Conservation (phyloP, 2,329 filamentous ascomycete species). For the Penicillium sp. region DNA sequence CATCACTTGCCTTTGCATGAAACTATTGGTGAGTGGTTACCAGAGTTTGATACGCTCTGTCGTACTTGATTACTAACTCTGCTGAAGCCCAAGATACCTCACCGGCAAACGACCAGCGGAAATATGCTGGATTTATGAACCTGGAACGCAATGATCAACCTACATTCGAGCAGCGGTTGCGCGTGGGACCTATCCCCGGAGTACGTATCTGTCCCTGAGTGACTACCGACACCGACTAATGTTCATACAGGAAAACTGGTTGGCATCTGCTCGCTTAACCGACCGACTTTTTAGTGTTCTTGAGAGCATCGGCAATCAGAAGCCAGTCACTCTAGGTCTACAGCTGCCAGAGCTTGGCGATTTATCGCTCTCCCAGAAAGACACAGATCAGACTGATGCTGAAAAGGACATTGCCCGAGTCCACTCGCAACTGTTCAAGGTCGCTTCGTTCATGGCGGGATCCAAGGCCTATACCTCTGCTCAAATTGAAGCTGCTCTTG, state of each 20-base stretch:
- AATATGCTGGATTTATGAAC: slow-evolving; percentile 41
- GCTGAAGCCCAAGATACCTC: slow-evolving; percentile 31
- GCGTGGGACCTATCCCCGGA: slow-evolving; percentile 38
- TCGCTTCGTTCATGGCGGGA: slow-evolving; percentile 34
- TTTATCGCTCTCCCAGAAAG: slow-evolving; percentile 22
- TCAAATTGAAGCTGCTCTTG: slow-evolving; percentile 30
- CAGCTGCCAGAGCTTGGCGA: slow-evolving; percentile 30
- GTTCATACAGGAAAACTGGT: slow-evolving; percentile 32
- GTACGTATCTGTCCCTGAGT: slow-evolving; percentile 24
- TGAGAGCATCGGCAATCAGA: slow-evolving; percentile 32
- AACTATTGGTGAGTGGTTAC: slow-evolving; percentile 34
- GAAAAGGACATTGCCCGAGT: slow-evolving; percentile 37
- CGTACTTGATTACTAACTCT: slow-evolving; percentile 2
- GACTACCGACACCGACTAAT: slow-evolving; percentile 19
- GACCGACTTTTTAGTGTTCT: slow-evolving; percentile 38
- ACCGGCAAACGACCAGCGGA: slow-evolving; percentile 34
- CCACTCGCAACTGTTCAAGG: slow-evolving; percentile 34
- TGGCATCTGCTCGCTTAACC: slow-evolving; percentile 34
- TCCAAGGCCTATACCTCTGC: slow-evolving; percentile 31
- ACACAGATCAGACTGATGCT: slow-evolving; percentile 33
- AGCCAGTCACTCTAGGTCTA: slow-evolving; percentile 27
- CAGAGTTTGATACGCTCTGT: background rate
- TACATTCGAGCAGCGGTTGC: slow-evolving; percentile 39
- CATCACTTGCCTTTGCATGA: slow-evolving; percentile 36
- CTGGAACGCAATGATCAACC: slow-evolving; percentile 36